Evolutionary conservation across 495 filamentous ascomycete species (phyloP).

Genomic region (Cudoniella acicularis): DNA sequence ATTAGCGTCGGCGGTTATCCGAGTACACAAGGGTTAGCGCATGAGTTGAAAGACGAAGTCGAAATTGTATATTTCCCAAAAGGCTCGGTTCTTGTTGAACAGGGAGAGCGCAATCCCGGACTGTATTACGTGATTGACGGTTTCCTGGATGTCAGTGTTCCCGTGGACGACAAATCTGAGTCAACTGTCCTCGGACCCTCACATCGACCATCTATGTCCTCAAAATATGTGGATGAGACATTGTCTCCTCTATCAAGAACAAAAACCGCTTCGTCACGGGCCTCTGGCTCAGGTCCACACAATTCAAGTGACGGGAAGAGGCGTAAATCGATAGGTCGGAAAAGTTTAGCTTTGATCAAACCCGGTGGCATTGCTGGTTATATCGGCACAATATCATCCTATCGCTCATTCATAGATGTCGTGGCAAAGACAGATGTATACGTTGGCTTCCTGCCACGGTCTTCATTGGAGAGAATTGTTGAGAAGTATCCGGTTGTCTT

Average conservation of each 20-base stretch:
- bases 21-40: conserved; percentile 51
- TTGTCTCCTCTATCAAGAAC: conserved; percentile 49
- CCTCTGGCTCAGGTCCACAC: conserved; percentile 37
- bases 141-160: conserved; percentile 87
- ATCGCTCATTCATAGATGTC: conserved; percentile 93
- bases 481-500: conserved; percentile 89
- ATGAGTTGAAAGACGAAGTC: conserved; percentile 83
- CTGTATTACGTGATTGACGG: conserved; percentile 98
- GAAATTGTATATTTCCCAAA: conserved; percentile 98
- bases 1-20: conserved; percentile 37
- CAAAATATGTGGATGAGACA: conserved; percentile 31
- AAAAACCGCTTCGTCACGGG: conserved; percentile 44
- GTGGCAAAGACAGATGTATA: conserved; percentile 98
- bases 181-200: conserved; percentile 25
- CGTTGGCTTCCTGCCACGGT: conserved; percentile 87
- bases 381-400: conserved; percentile 87
- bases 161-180: conserved; percentile 36
- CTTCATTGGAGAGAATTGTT: conserved; percentile 84
- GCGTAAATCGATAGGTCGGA: conserved; percentile 46
- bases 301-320: conserved; percentile 39
- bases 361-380: conserved; percentile 95
- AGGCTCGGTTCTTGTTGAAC: conserved; percentile 92
- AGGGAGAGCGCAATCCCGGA: conserved; percentile 92
- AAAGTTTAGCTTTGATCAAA: conserved; percentile 88
- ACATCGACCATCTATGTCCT: conserved; percentile 23